These are phyloP conservation scores for Aspergillus sp. DNA, from an alignment of 2,329 filamentous ascomycete species.

Conservation along the genomic window DNA sequence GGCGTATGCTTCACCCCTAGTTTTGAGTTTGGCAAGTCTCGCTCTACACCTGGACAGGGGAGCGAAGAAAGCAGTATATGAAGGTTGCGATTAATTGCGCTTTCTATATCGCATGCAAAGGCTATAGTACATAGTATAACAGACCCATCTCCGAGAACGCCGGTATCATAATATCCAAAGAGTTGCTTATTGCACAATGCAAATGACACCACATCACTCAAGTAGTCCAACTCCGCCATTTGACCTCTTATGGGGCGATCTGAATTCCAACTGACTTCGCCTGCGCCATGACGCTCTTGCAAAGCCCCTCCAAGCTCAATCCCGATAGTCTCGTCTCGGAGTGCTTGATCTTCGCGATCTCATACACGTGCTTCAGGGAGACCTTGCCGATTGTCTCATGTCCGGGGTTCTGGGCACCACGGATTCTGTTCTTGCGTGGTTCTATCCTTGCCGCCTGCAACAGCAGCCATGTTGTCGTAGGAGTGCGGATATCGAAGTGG, in stretches of 20 bases:
- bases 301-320: conserved; percentile 67
- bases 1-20: background rate
- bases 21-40: background rate
- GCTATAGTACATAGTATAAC: conserved; percentile 27
- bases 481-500: conserved; percentile 88
- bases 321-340: conserved; percentile 72
- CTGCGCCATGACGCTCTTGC: conserved; percentile 71
- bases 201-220: conserved; percentile 7
- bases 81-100: conserved; percentile 9
- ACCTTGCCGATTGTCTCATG: conserved; percentile 79
- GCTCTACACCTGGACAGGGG: too few species aligned
- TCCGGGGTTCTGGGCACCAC: conserved; percentile 72
- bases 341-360: conserved; percentile 97
- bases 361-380: conserved; percentile 92
- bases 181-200: conserved; percentile 10
- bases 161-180: conserved; percentile 20
- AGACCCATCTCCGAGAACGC: conserved; percentile 25
- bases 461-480: conserved; percentile 88
- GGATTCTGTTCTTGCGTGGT: conserved; percentile 68
- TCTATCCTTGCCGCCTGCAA: conserved; percentile 78
- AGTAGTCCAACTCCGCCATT: background rate
- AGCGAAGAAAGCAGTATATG: background rate
- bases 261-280: conserved; percentile 73
- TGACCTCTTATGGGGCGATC: conserved; percentile 58
- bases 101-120: conserved; percentile 27